Evolutionary conservation across 805 yeast species (phyloP).

Genomic region (Yarrowia sp.): DNA sequence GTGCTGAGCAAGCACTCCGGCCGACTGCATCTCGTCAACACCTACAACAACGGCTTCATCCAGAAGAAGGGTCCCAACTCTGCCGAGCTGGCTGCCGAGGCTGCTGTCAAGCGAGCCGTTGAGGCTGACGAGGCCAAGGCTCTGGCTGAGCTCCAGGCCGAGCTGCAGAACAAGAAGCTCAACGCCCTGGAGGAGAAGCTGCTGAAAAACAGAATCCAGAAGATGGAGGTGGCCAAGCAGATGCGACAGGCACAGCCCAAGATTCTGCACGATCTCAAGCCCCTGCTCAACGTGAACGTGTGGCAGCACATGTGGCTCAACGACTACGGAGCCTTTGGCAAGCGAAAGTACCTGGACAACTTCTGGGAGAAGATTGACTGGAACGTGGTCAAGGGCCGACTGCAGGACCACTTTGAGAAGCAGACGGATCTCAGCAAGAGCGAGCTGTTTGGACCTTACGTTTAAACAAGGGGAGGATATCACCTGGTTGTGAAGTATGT

Average conservation of each 20-base stretch:
- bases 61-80: slow-evolving; percentile 40
- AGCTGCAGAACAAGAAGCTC: slow-evolving; percentile 11
- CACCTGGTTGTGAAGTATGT: slow-evolving; percentile 11
- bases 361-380: slow-evolving; percentile 84
- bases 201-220: slow-evolving; percentile 23
- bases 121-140: slow-evolving; percentile 57
- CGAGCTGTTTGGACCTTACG: slow-evolving; percentile 35
- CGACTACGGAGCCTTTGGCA: slow-evolving; percentile 85
- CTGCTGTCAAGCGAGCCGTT: slow-evolving; percentile 44
- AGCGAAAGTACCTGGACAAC: slow-evolving; percentile 71
- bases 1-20: slow-evolving; percentile 50
- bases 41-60: slow-evolving; percentile 86
- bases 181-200: slow-evolving; percentile 45
- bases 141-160: slow-evolving; percentile 48
- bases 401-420: slow-evolving; percentile 30
- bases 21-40: slow-evolving; percentile 72
- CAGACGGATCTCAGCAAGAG: slow-evolving; percentile 37
- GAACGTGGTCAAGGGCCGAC: slow-evolving; percentile 53
- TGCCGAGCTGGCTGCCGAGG: slow-evolving; percentile 39
- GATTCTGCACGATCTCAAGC: slow-evolving; percentile 48
- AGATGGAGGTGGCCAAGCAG: slow-evolving; percentile 34
- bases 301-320: slow-evolving; percentile 87
- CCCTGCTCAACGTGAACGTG: slow-evolving; percentile 74
- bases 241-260: slow-evolving; percentile 37
- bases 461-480: slow-evolving; percentile 9